Base-by-base conservation (phyloP, 805 yeast genomes). In the Ogataea dorogensis region DNA sequence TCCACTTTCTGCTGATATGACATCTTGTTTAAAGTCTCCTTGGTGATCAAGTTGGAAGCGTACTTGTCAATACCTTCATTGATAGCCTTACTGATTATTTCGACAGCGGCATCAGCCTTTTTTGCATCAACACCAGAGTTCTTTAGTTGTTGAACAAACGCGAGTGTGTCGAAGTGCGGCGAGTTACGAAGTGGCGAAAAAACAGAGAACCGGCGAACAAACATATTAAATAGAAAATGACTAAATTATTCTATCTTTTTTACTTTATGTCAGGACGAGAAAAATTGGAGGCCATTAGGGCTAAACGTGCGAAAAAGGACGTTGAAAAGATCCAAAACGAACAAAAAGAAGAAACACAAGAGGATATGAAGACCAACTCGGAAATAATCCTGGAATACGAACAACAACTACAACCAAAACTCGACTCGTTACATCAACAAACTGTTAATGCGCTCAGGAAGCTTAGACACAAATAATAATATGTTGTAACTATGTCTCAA, bases 1-100 rank as follows among this genome's bases (percentile, higher is more conserved):
- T 93, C 98, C 20, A 93, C 97, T 51, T 91, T 86, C 53, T 93
- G 98, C 58, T 91, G 96, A 60, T 93, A 93, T 3, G 96, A 83
- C 54, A 88, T 75, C 47, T 88, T 79, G 19, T 86, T 79, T 28
- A 91, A 71, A 28, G 81, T 79, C 50, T 88, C 96, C 50, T 87
- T 81, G 17, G 88, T 77, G n/a, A 91, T 95, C 38, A 91, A 64
- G 53, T 83, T 83, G 24, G 80, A 70, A 7, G 89, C 79, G 17
- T 87, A 79, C 38, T 82, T 77, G 15, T 73, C 72, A 19, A 88
- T 78, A 4, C 96, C 93, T 45, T 86, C 93, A 50, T 80, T 79
- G 18, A 91, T 73, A 0, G 95, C 87, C 29, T 73, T 69, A 24
- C 81, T 70, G 43, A 93, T 79, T 4, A 88, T 77, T 25, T 68